phyloP scores from a whole-genome alignment of 2,329 filamentous ascomycete genomes.

The Fusarium tricinctum region DNA sequence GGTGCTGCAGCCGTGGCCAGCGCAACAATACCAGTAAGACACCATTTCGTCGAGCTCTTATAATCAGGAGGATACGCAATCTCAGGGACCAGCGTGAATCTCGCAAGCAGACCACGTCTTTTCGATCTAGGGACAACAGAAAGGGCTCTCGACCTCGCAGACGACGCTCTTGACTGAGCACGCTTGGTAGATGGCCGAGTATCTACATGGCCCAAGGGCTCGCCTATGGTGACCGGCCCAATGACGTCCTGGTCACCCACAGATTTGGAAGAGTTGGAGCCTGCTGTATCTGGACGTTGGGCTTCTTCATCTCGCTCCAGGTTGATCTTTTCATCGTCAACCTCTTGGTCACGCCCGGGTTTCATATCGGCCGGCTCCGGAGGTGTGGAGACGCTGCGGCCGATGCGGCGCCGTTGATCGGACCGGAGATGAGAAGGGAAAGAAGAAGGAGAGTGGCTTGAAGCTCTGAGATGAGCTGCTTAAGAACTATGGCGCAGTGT shows the following conservation, averaged over 20 bases:
- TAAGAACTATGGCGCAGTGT: background rate
- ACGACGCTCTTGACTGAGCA: conserved; percentile 56
- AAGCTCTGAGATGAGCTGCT: background rate
- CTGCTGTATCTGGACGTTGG: conserved; percentile 30
- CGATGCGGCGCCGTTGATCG: conserved; percentile 19
- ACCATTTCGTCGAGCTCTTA: conserved; percentile 82
- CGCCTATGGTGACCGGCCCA: conserved; percentile 43
- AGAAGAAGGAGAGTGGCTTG: conserved; percentile 6
- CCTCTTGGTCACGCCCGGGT: conserved; percentile 6
- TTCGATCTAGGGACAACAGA: conserved; percentile 60
- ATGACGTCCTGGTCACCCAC: conserved; percentile 33
- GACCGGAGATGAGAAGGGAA: conserved; percentile 21
- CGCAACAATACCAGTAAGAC: conserved; percentile 82
- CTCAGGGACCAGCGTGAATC: conserved; percentile 81
- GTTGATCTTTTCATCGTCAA: conserved; percentile 34
- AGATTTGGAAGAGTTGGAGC: conserved; percentile 34
- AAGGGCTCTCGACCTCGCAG: conserved; percentile 55
- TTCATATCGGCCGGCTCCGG: conserved; percentile 45
- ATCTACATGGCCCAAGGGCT: conserved; percentile 44
- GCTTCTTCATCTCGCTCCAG: conserved; percentile 27
- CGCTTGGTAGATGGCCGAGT: conserved; percentile 38
- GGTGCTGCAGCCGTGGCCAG: conserved; percentile 83
- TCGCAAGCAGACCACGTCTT: conserved; percentile 80
- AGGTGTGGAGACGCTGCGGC: conserved; percentile 40
- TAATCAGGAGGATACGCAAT: conserved; percentile 83